Base-by-base conservation (phyloP, 768 basidiomycete species). In the Thelephora aurantiotincta region DNA sequence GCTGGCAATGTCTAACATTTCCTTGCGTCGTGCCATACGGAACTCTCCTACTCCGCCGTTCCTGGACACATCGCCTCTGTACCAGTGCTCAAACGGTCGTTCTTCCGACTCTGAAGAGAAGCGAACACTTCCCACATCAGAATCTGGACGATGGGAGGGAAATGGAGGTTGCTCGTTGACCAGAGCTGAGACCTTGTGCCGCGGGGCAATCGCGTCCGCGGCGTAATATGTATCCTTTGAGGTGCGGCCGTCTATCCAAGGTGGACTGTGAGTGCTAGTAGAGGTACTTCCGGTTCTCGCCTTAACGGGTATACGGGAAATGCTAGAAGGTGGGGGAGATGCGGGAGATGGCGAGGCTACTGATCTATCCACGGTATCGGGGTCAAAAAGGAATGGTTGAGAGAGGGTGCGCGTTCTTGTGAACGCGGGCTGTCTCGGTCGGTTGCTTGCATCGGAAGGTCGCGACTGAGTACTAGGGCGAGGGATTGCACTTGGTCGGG, bases 31-130 rank as follows among this genome's bases (percentile, higher is more conserved):
- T 2, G 76, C 87, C 2, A 89, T 78, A 18, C 80, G 73, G 47
- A 87, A 65, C 61, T 90, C 87, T 44, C 87, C 87, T 11, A 90
- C 85, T n/a, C 87, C 87, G 20, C 87, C 87, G 57, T 91, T 91
- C 43, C 87, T 72, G 11, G 86, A 80, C 4, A 86, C 75, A 54
- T 91, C 87, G 1, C 87, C 87, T 44, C 87, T 79, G 58, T 91
- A 91, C 87, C 87, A 90, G 56, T 91, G 87, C 55, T 90, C 85
- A 50, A 81, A 90, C 0, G 86, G 86, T 12, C 75, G 74, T 58
- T 90, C 87, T 51, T 86, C 85, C 5, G 84, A 87, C 19, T 89
- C 85, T 20, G 65, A 72, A 4, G 84, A 85, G 11, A 70, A 65
- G 38, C 85, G 72, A n/a, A 58, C 50, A 16, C 49, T 37, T 2